Conservation (phyloP, 2,329 filamentous ascomycete genomes). For the Penicillium occitanis region DNA sequence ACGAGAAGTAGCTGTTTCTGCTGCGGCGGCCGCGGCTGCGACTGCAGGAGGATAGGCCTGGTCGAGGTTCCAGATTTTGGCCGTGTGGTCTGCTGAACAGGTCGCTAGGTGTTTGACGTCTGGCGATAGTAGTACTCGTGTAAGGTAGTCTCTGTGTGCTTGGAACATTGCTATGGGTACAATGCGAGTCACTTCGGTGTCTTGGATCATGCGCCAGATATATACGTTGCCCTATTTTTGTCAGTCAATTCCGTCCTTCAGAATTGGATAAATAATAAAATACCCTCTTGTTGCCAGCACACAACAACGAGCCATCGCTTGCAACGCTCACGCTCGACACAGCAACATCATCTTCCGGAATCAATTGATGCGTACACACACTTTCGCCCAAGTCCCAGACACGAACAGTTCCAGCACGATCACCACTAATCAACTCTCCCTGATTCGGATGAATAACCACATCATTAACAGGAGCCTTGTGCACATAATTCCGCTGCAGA, state of each 20-base stretch:
- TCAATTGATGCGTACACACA: conserved; percentile 92
- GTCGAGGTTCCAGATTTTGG: conserved; percentile 94
- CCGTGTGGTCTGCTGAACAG: conserved; percentile 89
- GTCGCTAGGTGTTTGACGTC: conserved; percentile 94
- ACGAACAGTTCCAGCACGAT: conserved; percentile 85
- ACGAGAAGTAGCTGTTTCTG: conserved; percentile 23
- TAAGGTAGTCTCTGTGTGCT: conserved; percentile 90
- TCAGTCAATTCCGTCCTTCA: background rate
- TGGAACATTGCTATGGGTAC: conserved; percentile 85
- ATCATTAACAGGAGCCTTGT: conserved; percentile 87
- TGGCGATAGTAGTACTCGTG: conserved; percentile 83
- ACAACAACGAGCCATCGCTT: conserved; percentile 87
- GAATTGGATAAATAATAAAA: background rate
- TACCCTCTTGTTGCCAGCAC: conserved; percentile 88
- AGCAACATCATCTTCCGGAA: conserved; percentile 91
- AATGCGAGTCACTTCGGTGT: conserved; percentile 76
- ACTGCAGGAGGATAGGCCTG: conserved; percentile 53
- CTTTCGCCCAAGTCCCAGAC: conserved; percentile 98
- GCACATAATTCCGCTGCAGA: conserved; percentile 89
- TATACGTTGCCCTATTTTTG: conserved; percentile 82
- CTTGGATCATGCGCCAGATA: conserved; percentile 90
- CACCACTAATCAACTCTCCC: conserved; percentile 95
- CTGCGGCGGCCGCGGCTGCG: conserved; percentile 29
- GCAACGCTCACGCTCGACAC: conserved; percentile 95
- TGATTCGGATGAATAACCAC: conserved; percentile 99